Evolutionary conservation across 1,284 basidiomycete genomes (phyloP).

Genomic region (Cutaneotrichosporon cutaneum): DNA sequence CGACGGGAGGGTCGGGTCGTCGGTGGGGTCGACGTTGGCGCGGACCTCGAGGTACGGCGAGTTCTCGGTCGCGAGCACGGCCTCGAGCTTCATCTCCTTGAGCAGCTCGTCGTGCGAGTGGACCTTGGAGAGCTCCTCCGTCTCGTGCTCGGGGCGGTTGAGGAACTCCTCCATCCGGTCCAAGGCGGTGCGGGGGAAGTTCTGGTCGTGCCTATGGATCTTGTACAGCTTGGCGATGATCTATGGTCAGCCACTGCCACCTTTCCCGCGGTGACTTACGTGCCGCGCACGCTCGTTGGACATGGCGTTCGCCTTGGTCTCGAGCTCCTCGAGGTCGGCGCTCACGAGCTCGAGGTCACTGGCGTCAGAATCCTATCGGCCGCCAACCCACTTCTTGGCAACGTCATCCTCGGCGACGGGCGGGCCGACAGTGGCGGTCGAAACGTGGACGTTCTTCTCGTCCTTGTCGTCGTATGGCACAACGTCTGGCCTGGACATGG

Average conservation of each 20-base stretch:
- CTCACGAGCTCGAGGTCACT: conserved; percentile 1
- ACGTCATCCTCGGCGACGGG: neutral
- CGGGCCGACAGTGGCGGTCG: neutral
- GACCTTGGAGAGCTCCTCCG: conserved; percentile 24
- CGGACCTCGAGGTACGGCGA: conserved; percentile 87
- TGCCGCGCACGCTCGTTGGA: neutral
- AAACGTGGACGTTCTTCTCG: neutral
- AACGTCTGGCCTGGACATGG: neutral
- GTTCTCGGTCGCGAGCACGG: conserved; percentile 40
- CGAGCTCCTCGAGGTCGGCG: neutral
- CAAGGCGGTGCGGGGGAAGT: conserved; percentile 29
- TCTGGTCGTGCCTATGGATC: conserved; percentile 39
- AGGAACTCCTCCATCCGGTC: conserved; percentile 31
- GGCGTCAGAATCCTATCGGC: neutral
- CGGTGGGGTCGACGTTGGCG: conserved; percentile 72
- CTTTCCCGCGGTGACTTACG: neutral
- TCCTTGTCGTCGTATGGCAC: neutral
- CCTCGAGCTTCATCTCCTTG: conserved; percentile 41
- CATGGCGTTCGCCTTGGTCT: neutral
- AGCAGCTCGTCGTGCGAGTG: conserved; percentile 29
- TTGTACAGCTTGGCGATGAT: conserved; percentile 29
- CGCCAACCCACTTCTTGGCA: neutral
- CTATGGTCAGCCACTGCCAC: neutral
- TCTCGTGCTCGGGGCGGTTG: conserved; percentile 28
- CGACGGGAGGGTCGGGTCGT: conserved; percentile 73